A percentile compares a stretch with the other conserved stretches of the same genome.
Conservation (phyloP, 768 basidiomycete genomes). For the Podaxis sp. region DNA sequence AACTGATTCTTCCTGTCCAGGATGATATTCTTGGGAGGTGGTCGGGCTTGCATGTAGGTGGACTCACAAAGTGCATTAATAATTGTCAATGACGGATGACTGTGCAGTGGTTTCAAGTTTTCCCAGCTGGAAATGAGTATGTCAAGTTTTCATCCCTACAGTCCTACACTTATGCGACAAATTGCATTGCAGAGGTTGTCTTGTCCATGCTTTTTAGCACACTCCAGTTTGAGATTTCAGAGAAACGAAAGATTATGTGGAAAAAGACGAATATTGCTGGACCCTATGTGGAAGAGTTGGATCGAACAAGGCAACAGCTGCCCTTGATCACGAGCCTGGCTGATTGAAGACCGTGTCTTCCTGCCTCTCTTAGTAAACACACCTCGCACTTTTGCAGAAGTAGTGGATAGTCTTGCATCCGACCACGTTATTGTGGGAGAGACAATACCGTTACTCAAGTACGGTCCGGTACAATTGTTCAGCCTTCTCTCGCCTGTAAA, state of each 20-base stretch:
- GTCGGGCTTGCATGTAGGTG: not conserved
- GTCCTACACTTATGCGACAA: not conserved
- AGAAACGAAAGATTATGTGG: slow-evolving; percentile 23
- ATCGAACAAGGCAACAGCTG: slow-evolving; percentile 13
- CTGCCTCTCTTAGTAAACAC: too few relatives aligned
- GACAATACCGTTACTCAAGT: too few relatives aligned
- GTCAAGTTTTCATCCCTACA: not conserved
- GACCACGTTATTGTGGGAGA: too few relatives aligned
- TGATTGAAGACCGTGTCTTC: not conserved
- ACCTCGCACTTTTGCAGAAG: too few relatives aligned
- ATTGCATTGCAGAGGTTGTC: slow-evolving; percentile 21
- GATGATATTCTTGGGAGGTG: slow-evolving; percentile 6
- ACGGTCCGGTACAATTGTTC: too few relatives aligned
- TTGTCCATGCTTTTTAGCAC: slow-evolving; percentile 23
- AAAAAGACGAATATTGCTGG: slow-evolving; percentile 24
- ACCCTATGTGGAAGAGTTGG: slow-evolving; percentile 18
- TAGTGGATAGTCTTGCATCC: too few relatives aligned
- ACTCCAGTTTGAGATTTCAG: slow-evolving; percentile 23
- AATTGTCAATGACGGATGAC: not conserved
- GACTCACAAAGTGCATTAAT: not conserved
- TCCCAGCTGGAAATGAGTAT: slow-evolving; percentile 16
- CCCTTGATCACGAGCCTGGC: slow-evolving; percentile 20
- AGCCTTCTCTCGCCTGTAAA: too few relatives aligned
- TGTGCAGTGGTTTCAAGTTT: slow-evolving; percentile 16
- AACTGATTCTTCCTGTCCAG: not conserved